Evolutionary conservation across 1,284 basidiomycete genomes (phyloP).

Genomic region (Porodaedalea pini): DNA sequence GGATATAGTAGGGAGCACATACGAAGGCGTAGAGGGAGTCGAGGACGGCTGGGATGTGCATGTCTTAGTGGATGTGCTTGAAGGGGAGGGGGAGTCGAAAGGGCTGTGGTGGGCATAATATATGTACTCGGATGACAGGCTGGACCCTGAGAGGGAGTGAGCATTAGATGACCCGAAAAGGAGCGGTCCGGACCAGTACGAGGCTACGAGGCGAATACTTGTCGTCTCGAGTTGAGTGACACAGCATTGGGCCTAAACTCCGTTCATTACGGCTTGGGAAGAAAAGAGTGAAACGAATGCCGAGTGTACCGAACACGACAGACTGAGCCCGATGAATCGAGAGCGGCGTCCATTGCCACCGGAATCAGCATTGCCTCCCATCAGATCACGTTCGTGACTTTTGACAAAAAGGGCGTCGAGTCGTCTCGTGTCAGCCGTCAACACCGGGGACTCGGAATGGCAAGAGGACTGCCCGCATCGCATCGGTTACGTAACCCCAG

Average conservation of each 20-base stretch:
- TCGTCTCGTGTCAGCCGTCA: background rate
- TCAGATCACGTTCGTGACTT: background rate
- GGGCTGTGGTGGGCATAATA: background rate
- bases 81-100: background rate
- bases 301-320: background rate
- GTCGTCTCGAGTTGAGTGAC: background rate
- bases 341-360: background rate
- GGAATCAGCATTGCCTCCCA: background rate
- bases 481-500: background rate
- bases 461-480: background rate
- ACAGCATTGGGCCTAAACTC: background rate
- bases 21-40: background rate
- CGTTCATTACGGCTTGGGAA: slow-evolving; percentile 3
- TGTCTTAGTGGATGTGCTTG: background rate
- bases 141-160: slow-evolving; percentile 1
- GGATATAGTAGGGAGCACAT: background rate
- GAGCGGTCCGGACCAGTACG: background rate
- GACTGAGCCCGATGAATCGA: background rate
- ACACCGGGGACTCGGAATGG: no score
- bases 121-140: background rate
- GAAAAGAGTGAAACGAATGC: background rate
- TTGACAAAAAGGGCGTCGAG: background rate
- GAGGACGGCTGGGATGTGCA: background rate
- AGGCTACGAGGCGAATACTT: background rate
- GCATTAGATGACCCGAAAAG: background rate